Conservation (phyloP, 164 flowering plant species). For the Litsea cubeba region DNA sequence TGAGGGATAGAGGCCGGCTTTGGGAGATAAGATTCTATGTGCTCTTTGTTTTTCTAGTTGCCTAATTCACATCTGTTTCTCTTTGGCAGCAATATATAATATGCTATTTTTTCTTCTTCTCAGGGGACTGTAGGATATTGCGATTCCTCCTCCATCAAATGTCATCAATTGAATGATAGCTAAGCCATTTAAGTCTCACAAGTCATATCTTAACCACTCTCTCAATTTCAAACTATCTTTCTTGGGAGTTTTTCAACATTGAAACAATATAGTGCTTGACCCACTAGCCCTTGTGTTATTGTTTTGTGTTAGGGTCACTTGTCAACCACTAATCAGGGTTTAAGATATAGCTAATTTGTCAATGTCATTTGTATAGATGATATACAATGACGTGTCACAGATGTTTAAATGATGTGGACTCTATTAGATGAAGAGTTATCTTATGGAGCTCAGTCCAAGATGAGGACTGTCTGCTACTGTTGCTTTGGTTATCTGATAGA, state of each 20-base stretch:
- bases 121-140: background rate
- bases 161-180: background rate
- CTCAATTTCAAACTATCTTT: background rate
- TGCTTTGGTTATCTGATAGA: too few relatives aligned
- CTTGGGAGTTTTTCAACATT: background rate
- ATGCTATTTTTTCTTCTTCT: background rate
- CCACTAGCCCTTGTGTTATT: background rate
- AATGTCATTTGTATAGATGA: background rate
- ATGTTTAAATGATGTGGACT: background rate
- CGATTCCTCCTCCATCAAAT: background rate
- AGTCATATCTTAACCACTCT: background rate
- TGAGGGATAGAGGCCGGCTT: background rate
- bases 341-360: background rate
- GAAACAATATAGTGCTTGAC: background rate
- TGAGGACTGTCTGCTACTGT: too few relatives aligned
- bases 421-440: background rate
- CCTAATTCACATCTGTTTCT: background rate
- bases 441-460: too few relatives aligned
- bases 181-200: background rate
- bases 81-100: too few relatives aligned
- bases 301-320: background rate
- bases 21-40: background rate
- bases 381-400: background rate
- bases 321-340: background rate
- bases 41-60: background rate